phyloP scores from a whole-genome alignment of 306 rosid genomes.

The Prunus mira region DNA sequence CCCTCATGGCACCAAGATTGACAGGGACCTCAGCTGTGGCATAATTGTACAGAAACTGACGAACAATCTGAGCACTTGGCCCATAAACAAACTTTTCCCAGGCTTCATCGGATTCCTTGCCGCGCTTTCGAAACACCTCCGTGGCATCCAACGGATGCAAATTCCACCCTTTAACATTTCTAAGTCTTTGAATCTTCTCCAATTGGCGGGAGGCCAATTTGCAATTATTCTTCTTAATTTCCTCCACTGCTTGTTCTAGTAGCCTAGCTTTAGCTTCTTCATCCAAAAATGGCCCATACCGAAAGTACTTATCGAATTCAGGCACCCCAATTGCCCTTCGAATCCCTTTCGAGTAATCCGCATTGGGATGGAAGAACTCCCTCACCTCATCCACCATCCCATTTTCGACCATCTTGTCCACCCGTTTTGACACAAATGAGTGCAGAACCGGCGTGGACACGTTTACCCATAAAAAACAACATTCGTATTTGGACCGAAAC shows the following conservation, averaged over 20 bases:
- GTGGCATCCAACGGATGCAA: constrained; percentile 69
- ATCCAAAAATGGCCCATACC: constrained; percentile 26
- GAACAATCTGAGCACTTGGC: constrained; percentile 48
- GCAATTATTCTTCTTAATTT: constrained; percentile 55
- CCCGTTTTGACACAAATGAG: constrained; percentile 48
- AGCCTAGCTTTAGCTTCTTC: constrained; percentile 24
- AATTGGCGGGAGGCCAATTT: constrained; percentile 56
- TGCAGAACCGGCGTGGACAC: constrained; percentile 48
- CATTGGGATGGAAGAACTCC: constrained; percentile 39
- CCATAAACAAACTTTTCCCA: constrained; percentile 63
- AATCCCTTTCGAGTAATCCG: constrained; percentile 59
- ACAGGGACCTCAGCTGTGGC: neutral
- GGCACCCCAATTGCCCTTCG: constrained; percentile 83
- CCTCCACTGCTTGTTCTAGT: constrained; percentile 41
- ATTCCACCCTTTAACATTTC: constrained; percentile 58
- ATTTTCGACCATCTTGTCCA: constrained; percentile 54
- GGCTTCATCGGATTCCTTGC: constrained; percentile 50
- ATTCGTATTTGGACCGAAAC: constrained; percentile 51
- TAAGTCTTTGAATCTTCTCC: constrained; percentile 53
- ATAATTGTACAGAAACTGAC: constrained; percentile 37
- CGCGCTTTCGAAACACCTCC: constrained; percentile 49
- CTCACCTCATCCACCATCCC: constrained; percentile 68
- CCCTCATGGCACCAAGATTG: constrained; percentile 15
- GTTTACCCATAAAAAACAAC: constrained; percentile 73
- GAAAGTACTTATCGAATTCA: constrained; percentile 62